phyloP scores from a whole-genome alignment of 805 yeast species.

The Yarrowia yakushimensis region DNA sequence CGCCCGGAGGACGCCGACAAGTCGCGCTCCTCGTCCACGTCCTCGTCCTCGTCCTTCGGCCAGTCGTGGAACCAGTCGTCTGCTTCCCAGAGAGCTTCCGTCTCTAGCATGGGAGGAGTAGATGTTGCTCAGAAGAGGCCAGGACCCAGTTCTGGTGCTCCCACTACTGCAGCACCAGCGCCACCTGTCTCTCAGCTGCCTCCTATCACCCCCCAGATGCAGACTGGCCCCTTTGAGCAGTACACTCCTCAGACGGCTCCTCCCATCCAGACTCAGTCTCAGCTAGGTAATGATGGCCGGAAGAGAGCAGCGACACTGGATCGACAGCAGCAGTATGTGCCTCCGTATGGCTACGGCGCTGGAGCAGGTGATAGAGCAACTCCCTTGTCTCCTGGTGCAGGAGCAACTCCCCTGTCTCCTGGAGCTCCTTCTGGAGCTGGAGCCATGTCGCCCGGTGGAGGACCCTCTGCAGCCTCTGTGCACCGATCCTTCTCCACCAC shows the following conservation, averaged over 20 bases:
- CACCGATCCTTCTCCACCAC: conserved; percentile 12
- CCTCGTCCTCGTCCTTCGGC: conserved; percentile 10
- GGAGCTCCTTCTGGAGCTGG: neutral
- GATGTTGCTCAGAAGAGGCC: neutral
- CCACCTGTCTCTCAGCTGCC: neutral
- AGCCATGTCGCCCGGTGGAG: neutral
- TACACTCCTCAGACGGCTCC: conserved; percentile 19
- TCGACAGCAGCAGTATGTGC: conserved; percentile 19
- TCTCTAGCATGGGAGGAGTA: neutral
- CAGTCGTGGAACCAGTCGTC: conserved; percentile 14
- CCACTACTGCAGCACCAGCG: neutral
- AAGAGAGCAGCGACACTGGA: conserved; percentile 20
- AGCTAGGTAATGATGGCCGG: neutral
- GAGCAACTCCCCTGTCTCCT: neutral
- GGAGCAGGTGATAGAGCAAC: no score
- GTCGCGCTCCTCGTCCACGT: conserved; percentile 1
- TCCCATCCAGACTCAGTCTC: conserved; percentile 8
- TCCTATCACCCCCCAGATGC: conserved; percentile 18
- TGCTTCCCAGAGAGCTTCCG: neutral
- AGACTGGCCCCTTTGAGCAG: neutral
- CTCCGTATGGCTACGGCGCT: neutral
- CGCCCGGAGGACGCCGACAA: neutral
- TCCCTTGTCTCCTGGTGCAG: neutral
- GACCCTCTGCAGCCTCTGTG: neutral
- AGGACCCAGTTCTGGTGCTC: neutral